Base-by-base conservation (phyloP, 2,329 filamentous ascomycete genomes). In the Pseudopyricularia javanii region DNA sequence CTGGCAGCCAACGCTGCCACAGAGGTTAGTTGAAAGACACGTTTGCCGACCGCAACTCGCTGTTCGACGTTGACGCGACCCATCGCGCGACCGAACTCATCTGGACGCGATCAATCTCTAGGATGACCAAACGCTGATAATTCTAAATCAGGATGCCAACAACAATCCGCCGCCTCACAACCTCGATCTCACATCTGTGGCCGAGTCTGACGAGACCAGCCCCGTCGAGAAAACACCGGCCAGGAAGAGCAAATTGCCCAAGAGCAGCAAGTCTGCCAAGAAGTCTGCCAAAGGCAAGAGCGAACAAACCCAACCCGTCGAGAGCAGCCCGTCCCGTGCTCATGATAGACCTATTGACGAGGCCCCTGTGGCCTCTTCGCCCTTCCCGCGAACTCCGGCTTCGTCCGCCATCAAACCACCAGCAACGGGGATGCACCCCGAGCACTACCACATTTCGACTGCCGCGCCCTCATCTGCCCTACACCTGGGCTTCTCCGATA, bases 401-500 rank as follows among this genome's bases (percentile, higher is more conserved):
- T 78, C 76, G 14, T 81, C 82, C 4, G 76, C 82, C 6, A 71
- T 85, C 59, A 85, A 86, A 70, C 86, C 88, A 24, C 73, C 85
- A 49, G 76, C 77, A 57, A 81, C 83, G 55, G 90, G 95, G 66
- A 96, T 96, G 91, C 91, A 96, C 64, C 91, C 91, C 8, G 87
- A 86, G 71, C 87, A 86, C 64, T 80, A 82, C 54, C 88, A 93
- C 54, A 76, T 80, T 58, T 91, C 86, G 22, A 85, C 82, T 56
- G 87, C 86, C 52, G 74, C 87, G 47, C 80, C 85, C 2, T 90
- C 93, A 26, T 89, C 90, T 11, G 89, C 86, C 6, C 74, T 93
- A 45, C 81, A 86, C 62, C 76, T 95, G 22, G 91, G 91, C 15
- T 95, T 96, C 67, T 80, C 80, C 55, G 85, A 88, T 58, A 83